Percentiles rank a stretch among this genome's conserved stretches.
Conservation (phyloP, 192 early-diverging fungal genomes). For the Rhizoclosmatium sp. region DNA sequence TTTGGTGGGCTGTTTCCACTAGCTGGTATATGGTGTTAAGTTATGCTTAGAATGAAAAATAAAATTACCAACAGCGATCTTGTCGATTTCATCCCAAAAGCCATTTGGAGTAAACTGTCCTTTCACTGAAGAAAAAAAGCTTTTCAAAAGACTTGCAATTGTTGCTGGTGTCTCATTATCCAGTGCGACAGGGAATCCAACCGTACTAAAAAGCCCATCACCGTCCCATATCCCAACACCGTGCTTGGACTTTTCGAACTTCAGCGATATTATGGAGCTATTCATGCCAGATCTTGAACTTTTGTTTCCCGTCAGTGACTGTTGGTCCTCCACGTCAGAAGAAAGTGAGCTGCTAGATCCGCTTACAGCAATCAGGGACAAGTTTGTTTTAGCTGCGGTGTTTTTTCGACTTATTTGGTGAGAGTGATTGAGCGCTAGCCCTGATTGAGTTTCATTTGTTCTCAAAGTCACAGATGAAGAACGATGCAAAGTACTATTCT, state of each 20-base stretch:
- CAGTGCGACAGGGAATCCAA: constrained; percentile 21
- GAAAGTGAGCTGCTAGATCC: neutral
- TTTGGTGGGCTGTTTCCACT: neutral
- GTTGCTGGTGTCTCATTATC: constrained; percentile 26
- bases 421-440: neutral
- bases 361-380: neutral
- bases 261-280: neutral
- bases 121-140: constrained; percentile 22
- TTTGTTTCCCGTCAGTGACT: neutral
- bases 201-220: constrained; percentile 1
- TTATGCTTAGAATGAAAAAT: neutral
- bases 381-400: neutral
- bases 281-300: neutral
- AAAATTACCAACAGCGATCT: constrained; percentile 9
- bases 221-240: constrained; percentile 19
- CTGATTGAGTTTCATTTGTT: neutral
- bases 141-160: constrained; percentile 34
- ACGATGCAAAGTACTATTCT: no score
- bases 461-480: neutral
- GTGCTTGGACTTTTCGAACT: neutral
- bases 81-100: constrained; percentile 33
- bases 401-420: neutral
- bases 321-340: neutral
- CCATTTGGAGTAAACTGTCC: constrained; percentile 30
- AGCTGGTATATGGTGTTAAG: neutral